phyloP scores from a whole-genome alignment of 2,329 filamentous ascomycete genomes.

The Cladosporium sp. region DNA sequence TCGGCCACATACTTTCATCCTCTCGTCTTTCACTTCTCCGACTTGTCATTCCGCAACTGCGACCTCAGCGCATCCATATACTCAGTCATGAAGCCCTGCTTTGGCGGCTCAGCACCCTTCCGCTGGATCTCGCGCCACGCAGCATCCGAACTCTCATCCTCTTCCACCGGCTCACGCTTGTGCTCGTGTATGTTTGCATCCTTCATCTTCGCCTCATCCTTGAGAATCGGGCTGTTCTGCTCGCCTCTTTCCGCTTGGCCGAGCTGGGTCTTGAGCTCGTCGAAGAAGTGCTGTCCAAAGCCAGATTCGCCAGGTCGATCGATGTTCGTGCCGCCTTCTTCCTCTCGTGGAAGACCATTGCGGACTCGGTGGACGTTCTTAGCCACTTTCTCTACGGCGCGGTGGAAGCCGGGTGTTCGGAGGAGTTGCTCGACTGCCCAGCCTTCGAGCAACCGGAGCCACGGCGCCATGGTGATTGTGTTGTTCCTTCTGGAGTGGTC shows the following conservation, averaged over 20 bases:
- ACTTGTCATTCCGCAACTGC: constrained; percentile 23
- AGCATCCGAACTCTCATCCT: constrained; percentile 21
- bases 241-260: constrained; percentile 24
- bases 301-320: constrained; percentile 33
- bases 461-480: constrained; percentile 26
- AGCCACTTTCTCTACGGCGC: constrained; percentile 48
- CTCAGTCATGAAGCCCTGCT: constrained; percentile 26
- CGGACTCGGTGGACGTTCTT: constrained; percentile 41
- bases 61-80: constrained; percentile 28
- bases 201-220: constrained; percentile 8
- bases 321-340: constrained; percentile 46
- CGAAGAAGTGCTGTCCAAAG: constrained; percentile 49
- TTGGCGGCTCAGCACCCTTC: constrained; percentile 15
- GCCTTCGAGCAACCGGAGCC: constrained; percentile 39
- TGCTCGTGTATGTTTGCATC: background rate
- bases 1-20: no score
- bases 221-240: constrained; percentile 14
- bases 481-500: no score
- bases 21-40: background rate
- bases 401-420: constrained; percentile 52
- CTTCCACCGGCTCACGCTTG: background rate
- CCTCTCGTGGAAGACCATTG: constrained; percentile 46
- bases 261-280: constrained; percentile 43
- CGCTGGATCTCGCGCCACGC: constrained; percentile 25
- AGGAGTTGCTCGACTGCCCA: constrained; percentile 43